Evolutionary conservation across 202 grass and related monocot genomes (phyloP).

Genomic region (Digitaria exilis): DNA sequence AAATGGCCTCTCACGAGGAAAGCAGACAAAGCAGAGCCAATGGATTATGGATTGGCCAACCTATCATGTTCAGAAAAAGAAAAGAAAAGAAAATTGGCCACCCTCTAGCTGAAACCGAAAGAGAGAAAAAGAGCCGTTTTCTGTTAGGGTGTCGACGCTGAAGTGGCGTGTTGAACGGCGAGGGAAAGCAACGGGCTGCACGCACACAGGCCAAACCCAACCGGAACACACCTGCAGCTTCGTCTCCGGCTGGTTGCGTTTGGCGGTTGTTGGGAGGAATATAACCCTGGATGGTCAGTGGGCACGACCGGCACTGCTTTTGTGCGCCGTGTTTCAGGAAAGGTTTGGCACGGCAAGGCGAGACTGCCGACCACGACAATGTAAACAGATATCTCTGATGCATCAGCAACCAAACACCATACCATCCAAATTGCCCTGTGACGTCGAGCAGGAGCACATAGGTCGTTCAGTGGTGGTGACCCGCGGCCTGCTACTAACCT

Average conservation of each 20-base stretch:
- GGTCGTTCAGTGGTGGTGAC: not conserved
- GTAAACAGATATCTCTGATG: not conserved
- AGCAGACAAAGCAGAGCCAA: not conserved
- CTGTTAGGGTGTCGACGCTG: slow-evolving; percentile 27
- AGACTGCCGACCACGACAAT: slow-evolving; percentile 16
- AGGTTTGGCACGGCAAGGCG: slow-evolving; percentile 26
- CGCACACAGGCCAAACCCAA: not conserved
- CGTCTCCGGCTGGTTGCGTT: not conserved
- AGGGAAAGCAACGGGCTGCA: not conserved
- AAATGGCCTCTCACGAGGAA: not conserved
- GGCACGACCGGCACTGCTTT: not conserved
- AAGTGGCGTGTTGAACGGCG: slow-evolving; percentile 3
- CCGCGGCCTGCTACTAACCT: not conserved
- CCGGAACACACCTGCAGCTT: slow-evolving; percentile 1
- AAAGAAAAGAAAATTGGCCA: too few relatives aligned
- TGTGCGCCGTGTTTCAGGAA: not conserved
- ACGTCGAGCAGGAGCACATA: not conserved
- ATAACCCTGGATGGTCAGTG: not conserved
- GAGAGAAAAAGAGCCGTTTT: slow-evolving; percentile 8
- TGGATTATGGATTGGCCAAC: not conserved
- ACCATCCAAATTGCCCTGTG: not conserved
- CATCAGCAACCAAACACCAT: not conserved
- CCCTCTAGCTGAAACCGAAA: not conserved
- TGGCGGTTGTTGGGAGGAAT: not conserved
- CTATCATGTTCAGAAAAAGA: not conserved